These are phyloP conservation scores for Phytophthora podocarpi DNA, from an alignment of 352 stramenopile genomes.

Conservation along the genomic window DNA sequence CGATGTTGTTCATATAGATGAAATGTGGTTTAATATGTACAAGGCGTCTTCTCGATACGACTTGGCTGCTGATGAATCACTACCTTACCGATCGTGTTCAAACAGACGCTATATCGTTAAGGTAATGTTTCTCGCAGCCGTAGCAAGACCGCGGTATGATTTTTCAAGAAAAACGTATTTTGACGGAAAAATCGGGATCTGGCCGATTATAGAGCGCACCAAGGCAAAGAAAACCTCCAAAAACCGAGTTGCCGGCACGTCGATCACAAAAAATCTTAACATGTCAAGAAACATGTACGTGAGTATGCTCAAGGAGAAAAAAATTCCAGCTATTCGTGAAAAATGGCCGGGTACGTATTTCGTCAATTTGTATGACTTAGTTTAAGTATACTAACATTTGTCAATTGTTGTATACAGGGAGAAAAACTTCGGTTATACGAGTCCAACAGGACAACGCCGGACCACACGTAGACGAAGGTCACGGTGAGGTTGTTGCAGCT, in stretches of 20 bases:
- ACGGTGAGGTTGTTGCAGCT: no score
- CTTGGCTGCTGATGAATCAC: no score
- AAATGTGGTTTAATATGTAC: conserved; percentile 1
- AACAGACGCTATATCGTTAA: conserved; percentile 19
- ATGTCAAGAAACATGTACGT: background rate
- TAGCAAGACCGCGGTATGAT: conserved; percentile 15
- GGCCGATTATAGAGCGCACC: conserved; percentile 1
- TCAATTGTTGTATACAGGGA: no score
- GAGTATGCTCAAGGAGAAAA: conserved; percentile 1
- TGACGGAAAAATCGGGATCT: conserved; percentile 25
- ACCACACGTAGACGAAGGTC: background rate
- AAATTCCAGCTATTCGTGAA: background rate
- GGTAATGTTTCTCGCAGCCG: conserved; percentile 24
- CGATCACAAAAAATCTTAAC: conserved; percentile 5
- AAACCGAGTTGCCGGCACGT: background rate
- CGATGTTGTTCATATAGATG: background rate
- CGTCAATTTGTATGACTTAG: no score
- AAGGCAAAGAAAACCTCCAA: background rate
- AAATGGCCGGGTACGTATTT: conserved; percentile 6
- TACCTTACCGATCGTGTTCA: background rate
- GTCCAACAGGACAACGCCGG: conserved; percentile 9
- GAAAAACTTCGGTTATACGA: background rate
- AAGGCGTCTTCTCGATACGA: no score
- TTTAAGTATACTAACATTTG: no score
- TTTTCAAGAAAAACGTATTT: conserved; percentile 5